Evolutionary conservation across 352 stramenopile genomes (phyloP).

Genomic region (Phytopythium helicoides): DNA sequence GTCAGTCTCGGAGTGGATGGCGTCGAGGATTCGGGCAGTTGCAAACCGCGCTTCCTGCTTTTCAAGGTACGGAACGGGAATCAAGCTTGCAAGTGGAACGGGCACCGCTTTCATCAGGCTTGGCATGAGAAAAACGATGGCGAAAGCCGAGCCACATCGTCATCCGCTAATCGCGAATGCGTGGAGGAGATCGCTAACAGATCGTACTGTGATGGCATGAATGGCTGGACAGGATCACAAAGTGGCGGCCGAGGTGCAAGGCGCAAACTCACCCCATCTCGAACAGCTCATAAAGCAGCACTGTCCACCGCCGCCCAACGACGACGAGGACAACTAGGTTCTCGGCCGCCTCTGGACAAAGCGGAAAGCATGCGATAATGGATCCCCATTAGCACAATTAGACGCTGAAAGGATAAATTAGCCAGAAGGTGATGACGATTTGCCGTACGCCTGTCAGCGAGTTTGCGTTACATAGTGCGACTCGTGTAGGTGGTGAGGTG

Average conservation of each 20-base stretch:
- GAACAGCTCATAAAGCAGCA: slow-evolving; percentile 65
- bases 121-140: slow-evolving; percentile 1
- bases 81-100: neutral
- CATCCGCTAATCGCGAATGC: neutral
- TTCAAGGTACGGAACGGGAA: slow-evolving; percentile 34
- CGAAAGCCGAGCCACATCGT: slow-evolving; percentile 2
- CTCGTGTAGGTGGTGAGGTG: too few relatives aligned
- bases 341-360: too few relatives aligned
- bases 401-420: neutral
- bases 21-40: slow-evolving; percentile 53
- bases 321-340: slow-evolving; percentile 50
- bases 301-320: slow-evolving; percentile 38
- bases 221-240: slow-evolving; percentile 44
- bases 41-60: slow-evolving; percentile 66
- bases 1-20: slow-evolving; percentile 24
- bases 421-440: neutral
- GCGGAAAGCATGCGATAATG: too few relatives aligned
- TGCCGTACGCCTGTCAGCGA: too few relatives aligned
- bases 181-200: neutral
- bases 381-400: too few relatives aligned
- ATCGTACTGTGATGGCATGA: too few relatives aligned
- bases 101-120: neutral
- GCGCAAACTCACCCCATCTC: slow-evolving; percentile 58
- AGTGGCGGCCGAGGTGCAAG: slow-evolving; percentile 50
- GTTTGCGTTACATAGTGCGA: slow-evolving; percentile 1